A percentile compares a stretch with the other conserved stretches of the same genome.
phyloP scores from a whole-genome alignment of 306 rosid species.

The Vigna mungo region DNA sequence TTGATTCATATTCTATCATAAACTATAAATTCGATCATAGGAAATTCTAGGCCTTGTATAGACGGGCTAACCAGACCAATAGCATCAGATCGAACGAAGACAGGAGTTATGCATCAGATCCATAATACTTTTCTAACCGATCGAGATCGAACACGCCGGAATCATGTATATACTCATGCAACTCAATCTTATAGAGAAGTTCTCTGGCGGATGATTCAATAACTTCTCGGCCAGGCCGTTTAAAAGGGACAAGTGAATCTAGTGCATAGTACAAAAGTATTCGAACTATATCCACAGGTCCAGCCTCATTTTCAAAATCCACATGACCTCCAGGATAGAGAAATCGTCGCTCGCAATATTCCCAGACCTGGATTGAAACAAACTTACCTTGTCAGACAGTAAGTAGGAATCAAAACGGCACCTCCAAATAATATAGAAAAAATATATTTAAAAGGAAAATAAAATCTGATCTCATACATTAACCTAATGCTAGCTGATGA shows the following conservation, averaged over 20 bases:
- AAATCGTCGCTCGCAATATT: too few species aligned
- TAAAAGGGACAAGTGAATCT: slow-evolving; percentile 74
- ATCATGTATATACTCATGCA: too few species aligned
- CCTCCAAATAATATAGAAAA: slow-evolving; percentile 12
- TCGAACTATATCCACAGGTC: slow-evolving; percentile 91
- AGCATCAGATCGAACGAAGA: too few species aligned
- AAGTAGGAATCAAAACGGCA: too few species aligned
- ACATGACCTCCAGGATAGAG: slow-evolving; percentile 96
- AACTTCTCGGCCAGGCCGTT: slow-evolving; percentile 71
- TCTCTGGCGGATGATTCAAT: slow-evolving; percentile 79
- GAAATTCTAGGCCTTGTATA: too few species aligned
- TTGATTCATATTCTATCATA: slow-evolving; percentile 25
- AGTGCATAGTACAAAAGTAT: slow-evolving; percentile 75
- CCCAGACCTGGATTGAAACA: slow-evolving; percentile 73
- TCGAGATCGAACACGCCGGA: too few species aligned
- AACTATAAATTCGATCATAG: slow-evolving; percentile 34
- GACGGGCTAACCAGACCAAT: too few species aligned
- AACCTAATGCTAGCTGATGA: background rate
- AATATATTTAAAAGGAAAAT: background rate
- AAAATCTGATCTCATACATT: background rate
- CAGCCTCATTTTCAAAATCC: slow-evolving; percentile 67
- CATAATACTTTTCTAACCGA: slow-evolving; percentile 33
- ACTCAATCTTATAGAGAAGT: too few species aligned
- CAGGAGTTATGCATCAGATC: too few species aligned
- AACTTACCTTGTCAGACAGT: slow-evolving; percentile 41